These are phyloP conservation scores for Anacardium occidentale DNA, from an alignment of 345 rosid genomes.

Conservation along the genomic window DNA sequence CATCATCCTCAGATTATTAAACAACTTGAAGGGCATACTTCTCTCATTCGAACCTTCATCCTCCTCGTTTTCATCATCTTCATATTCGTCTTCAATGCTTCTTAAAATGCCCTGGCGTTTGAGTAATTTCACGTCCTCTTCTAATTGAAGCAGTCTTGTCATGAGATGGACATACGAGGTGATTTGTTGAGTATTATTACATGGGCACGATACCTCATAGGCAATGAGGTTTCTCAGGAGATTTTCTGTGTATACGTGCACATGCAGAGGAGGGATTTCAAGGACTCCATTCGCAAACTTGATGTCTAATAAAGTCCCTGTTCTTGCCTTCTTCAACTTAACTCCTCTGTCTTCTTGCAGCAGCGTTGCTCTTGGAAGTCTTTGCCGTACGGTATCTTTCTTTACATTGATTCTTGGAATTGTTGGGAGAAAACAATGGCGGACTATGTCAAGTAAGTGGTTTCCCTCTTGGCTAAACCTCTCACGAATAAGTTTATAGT, in stretches of 20 bases:
- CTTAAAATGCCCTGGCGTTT: slow-evolving; percentile 22
- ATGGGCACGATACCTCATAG: slow-evolving; percentile 27
- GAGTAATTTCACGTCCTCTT: slow-evolving; percentile 40
- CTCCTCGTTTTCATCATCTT: background rate
- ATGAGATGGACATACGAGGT: slow-evolving; percentile 46
- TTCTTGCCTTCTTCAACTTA: slow-evolving; percentile 28
- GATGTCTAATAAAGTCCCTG: slow-evolving; percentile 37
- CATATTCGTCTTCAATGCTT: slow-evolving; percentile 10
- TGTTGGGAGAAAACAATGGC: slow-evolving; percentile 50
- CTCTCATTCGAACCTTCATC: background rate
- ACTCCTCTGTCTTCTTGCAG: slow-evolving; percentile 35
- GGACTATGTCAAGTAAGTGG: slow-evolving; percentile 50
- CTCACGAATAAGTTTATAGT: slow-evolving; percentile 23
- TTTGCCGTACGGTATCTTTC: background rate
- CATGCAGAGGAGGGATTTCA: slow-evolving; percentile 35
- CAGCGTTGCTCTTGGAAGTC: slow-evolving; percentile 17
- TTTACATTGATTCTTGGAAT: slow-evolving; percentile 19
- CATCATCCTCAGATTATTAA: slow-evolving; percentile 26
- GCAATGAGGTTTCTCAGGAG: slow-evolving; percentile 53
- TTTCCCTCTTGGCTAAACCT: slow-evolving; percentile 52
- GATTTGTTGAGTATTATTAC: slow-evolving; percentile 29
- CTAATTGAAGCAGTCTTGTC: slow-evolving; percentile 25
- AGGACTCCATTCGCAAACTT: slow-evolving; percentile 41
- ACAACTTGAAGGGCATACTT: slow-evolving; percentile 15
- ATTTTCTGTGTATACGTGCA: slow-evolving; percentile 37